A percentile compares a stretch with the other conserved stretches of the same genome.
Evolutionary conservation across 1,284 basidiomycete genomes (phyloP).

Genomic region (Cerioporus squamosus): DNA sequence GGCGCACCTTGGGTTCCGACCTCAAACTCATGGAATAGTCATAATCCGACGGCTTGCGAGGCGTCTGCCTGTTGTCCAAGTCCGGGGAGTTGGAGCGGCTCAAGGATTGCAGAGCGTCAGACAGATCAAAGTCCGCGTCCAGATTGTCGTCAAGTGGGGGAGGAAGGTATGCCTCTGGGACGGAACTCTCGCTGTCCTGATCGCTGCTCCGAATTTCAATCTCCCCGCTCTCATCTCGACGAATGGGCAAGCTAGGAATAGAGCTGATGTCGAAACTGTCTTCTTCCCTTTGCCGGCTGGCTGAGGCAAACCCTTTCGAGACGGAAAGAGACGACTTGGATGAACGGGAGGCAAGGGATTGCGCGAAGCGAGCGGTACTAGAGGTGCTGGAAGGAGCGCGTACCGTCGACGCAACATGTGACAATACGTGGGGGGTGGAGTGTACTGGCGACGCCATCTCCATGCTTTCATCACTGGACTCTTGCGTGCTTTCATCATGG

Average conservation of each 20-base stretch:
- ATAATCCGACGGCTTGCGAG: conserved; percentile 60
- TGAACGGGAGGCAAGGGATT: conserved; percentile 56
- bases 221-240: conserved; percentile 37
- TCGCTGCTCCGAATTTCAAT: conserved; percentile 42
- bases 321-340: conserved; percentile 35
- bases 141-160: conserved; percentile 44
- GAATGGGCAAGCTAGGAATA: conserved; percentile 56
- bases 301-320: not conserved
- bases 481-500: conserved; percentile 24
- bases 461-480: conserved; percentile 29
- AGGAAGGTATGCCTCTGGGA: conserved; percentile 56
- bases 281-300: conserved; percentile 8
- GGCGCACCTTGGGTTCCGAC: conserved; percentile 64
- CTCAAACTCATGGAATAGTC: conserved; percentile 68
- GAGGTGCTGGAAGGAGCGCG: conserved; percentile 58
- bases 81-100: conserved; percentile 58
- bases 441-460: conserved; percentile 52
- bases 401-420: conserved; percentile 50
- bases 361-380: conserved; percentile 74
- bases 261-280: conserved; percentile 65
- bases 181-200: conserved; percentile 46
- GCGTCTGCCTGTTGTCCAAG: conserved; percentile 37
- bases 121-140: conserved; percentile 48
- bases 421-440: conserved; percentile 63
- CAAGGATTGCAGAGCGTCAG: conserved; percentile 62